Evolutionary conservation across 108 stramenopile species (phyloP), one percentile per base, ranked within the genome.

Genomic region (Nitzschia palea): DNA sequence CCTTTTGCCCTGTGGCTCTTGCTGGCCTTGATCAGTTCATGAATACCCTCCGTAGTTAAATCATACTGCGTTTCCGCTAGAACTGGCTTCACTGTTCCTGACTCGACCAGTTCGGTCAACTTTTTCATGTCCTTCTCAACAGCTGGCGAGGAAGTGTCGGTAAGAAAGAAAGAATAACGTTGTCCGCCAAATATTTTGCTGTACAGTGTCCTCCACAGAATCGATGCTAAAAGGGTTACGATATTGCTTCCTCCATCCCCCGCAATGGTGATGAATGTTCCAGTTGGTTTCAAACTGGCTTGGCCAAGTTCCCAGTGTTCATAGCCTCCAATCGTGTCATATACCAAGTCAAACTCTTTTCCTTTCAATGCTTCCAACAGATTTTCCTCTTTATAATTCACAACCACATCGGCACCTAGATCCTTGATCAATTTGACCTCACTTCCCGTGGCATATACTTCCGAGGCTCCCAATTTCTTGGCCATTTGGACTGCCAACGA

Each of bases 401-500:
- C 40, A 29, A 76, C 62, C 10, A 30, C 30, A 36, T 76, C 68
- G 30, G 74, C 74, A 22, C 74, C 74, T 12, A 70, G 29, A n/a
- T 18, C 23, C 52, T 70, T 56, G 54, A 30, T 26, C 17, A 76
- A 18, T 9, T 69, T 68, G 34, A 48, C 31, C 17, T 47, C 25
- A 36, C 34, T 52, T 37, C 68, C 62, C 6, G 70, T 67, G 20
- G 70, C 37, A 26, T n/a, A 37, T 4, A 74, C 73, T 15, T 61
- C 22, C 6, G 54, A 56, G 17, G 78, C 78, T 5, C 62, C 45
- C 26, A 44, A 22, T 3, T 27, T 18, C 63, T 70, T 79, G 15
- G 73, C 73, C 18, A 75, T 64, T 45, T 70, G 68, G n/a, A 80
- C 51, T 33, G 79, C 79, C 3, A 57, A 37, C 25, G 71, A 55